Conservation (phyloP, 2,329 filamentous ascomycete species). For the Talaromyces sp. region DNA sequence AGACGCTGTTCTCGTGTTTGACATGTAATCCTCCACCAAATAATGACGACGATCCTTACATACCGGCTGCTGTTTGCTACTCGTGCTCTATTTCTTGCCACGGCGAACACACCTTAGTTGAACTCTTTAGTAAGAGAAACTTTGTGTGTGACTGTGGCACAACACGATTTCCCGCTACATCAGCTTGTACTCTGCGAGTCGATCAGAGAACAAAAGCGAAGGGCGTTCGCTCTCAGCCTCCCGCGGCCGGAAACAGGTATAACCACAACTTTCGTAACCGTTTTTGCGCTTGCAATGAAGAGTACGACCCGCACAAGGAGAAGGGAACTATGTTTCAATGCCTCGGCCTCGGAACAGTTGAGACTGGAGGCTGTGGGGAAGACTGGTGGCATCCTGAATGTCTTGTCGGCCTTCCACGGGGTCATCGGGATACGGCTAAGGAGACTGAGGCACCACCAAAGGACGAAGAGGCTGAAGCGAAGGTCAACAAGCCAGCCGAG, state of each 20-base stretch:
- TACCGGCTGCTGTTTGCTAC: slow-evolving; percentile 84
- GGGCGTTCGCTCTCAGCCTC: slow-evolving; percentile 72
- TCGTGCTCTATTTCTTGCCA: slow-evolving; percentile 96
- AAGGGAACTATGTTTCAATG: slow-evolving; percentile 99
- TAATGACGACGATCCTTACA: slow-evolving; percentile 60
- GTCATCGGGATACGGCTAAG: slow-evolving; percentile 50
- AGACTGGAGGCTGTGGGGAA: slow-evolving; percentile 87
- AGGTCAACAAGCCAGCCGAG: slow-evolving; percentile 24
- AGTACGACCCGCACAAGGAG: slow-evolving; percentile 84
- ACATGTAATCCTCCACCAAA: slow-evolving; percentile 83
- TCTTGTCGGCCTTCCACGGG: slow-evolving; percentile 72
- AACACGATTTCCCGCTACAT: slow-evolving; percentile 66
- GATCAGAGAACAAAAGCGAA: slow-evolving; percentile 71
- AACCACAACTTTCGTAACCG: slow-evolving; percentile 92
- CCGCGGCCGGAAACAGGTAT: slow-evolving; percentile 73
- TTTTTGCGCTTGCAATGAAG: slow-evolving; percentile 84
- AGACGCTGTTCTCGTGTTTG: slow-evolving; percentile 85
- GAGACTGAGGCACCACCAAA: slow-evolving; percentile 3
- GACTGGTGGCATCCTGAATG: slow-evolving; percentile 98
- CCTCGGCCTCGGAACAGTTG: slow-evolving; percentile 72
- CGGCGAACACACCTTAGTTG: slow-evolving; percentile 88
- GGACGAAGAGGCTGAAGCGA: slow-evolving; percentile 34
- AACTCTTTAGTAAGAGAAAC: slow-evolving; percentile 92
- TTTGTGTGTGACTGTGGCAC: slow-evolving; percentile 97
- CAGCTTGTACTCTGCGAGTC: slow-evolving; percentile 71